These are phyloP conservation scores for Xylaria polymorpha DNA, from an alignment of 2,329 filamentous ascomycete species.

Conservation along the genomic window DNA sequence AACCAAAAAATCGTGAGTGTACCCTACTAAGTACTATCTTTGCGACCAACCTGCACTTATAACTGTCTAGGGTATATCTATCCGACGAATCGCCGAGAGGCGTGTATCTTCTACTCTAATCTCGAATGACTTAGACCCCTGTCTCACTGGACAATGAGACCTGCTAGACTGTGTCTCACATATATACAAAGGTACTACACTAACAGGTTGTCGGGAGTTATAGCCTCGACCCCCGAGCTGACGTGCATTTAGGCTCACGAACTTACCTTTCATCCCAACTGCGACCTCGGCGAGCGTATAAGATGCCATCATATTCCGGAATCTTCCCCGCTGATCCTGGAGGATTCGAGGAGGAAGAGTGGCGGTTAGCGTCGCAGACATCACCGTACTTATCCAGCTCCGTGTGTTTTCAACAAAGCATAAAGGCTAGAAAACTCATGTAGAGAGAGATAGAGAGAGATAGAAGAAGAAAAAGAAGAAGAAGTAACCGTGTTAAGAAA, in stretches of 20 bases:
- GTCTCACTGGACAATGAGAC: background rate
- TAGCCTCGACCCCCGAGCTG: constrained; percentile 14
- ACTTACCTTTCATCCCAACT: constrained; percentile 6
- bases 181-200: background rate
- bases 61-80: background rate
- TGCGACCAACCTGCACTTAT: background rate
- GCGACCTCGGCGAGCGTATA: background rate
- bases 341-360: background rate
- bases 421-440: background rate
- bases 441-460: background rate
- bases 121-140: background rate
- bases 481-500: background rate
- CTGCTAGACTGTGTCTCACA: background rate
- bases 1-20: background rate
- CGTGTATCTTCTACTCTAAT: background rate
- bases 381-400: background rate
- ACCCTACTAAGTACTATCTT: background rate
- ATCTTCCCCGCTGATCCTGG: background rate
- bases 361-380: background rate
- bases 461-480: background rate
- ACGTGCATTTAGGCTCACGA: constrained; percentile 22
- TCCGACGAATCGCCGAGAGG: background rate
- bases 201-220: constrained; percentile 12
- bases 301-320: background rate
- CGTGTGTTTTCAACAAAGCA: background rate